Evolutionary conservation across 208 protist genomes (phyloP), one percentile per base, ranked within the genome.

Genomic region (Crithidia brevicula): DNA sequence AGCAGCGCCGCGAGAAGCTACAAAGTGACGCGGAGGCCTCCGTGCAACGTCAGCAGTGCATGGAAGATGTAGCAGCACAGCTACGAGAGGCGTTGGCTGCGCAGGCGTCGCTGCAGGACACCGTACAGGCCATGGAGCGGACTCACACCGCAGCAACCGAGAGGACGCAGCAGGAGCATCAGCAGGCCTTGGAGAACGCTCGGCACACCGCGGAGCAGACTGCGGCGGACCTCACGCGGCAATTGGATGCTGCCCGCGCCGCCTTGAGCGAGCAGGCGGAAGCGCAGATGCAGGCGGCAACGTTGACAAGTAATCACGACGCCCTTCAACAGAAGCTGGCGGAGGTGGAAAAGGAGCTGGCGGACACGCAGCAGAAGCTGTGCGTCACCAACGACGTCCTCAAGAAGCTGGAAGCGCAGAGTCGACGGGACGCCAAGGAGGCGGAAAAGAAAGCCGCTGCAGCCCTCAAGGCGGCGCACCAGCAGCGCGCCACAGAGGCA

Each of bases 331-430:
- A 59, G 27, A 18, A 43, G 47, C 57, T 64, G 51, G 60, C 30
- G 15, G 43, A 20, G 10, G 30, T 25, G 6, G 40, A 64, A 38
- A 31, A 31, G 23, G 56, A 67, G 34, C 38, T 43, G 42, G 54
- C 42, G 54, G 53, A 33, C 1, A 30, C 46, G 7, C 59, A 61
- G 46, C 30, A 42, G 45, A 38, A 51, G 38, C 7, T 38, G 28
- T 11, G 15, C 16, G 42, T 60, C 20, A 38, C 58, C 3, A 53
- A 64, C 45, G 45, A 53, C 30, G 45, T 30, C 4, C 45, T 64
- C 10, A 64, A 68, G 57, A 52, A 63, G 46, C 42, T 47, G 59
- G 54, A 67, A 38, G 20, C 42, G 31, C 53, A 43, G 27, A 56
- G 46, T 13, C 38, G 63, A 23, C 31, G 33, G 0, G 61, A 57